Percentiles rank a stretch among this genome's conserved stretches.
These are phyloP conservation scores for Globisporangium alternatum DNA, from an alignment of 352 stramenopile genomes.

Conservation along the genomic window DNA sequence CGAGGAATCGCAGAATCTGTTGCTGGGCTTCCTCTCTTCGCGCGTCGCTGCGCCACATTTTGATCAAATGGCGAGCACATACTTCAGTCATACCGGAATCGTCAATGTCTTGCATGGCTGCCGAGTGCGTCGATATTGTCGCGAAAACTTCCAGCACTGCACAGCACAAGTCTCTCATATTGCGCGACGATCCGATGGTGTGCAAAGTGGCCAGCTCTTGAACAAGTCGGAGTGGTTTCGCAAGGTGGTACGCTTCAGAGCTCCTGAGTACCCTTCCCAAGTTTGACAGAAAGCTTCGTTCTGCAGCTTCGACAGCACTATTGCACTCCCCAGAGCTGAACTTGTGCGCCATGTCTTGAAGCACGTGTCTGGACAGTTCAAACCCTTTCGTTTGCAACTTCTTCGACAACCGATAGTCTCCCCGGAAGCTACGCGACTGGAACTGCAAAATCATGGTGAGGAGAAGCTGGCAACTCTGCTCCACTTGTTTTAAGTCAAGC, in stretches of 20 bases:
- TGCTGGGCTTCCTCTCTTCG: background rate
- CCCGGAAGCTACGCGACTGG: background rate
- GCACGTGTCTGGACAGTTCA: background rate
- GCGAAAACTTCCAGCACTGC: constrained; percentile 1
- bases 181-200: background rate
- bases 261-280: constrained; percentile 5
- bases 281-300: background rate
- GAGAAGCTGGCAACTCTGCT: background rate
- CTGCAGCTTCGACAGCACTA: background rate
- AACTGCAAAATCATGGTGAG: constrained; percentile 8
- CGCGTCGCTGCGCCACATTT: background rate
- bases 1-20: constrained; percentile 11
- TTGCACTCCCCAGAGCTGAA: background rate
- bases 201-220: constrained; percentile 4
- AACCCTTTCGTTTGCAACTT: background rate
- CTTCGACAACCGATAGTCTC: background rate
- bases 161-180: background rate
- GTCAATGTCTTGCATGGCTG: background rate
- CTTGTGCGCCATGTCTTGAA: constrained; percentile 2
- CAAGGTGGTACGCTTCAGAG: background rate
- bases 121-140: background rate
- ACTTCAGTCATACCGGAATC: background rate
- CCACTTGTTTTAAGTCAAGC: constrained; percentile 4
- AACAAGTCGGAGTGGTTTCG: constrained; percentile 1
- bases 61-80: constrained; percentile 7